phyloP scores from a whole-genome alignment of 352 stramenopile genomes.

The Phytophthora crassamura region DNA sequence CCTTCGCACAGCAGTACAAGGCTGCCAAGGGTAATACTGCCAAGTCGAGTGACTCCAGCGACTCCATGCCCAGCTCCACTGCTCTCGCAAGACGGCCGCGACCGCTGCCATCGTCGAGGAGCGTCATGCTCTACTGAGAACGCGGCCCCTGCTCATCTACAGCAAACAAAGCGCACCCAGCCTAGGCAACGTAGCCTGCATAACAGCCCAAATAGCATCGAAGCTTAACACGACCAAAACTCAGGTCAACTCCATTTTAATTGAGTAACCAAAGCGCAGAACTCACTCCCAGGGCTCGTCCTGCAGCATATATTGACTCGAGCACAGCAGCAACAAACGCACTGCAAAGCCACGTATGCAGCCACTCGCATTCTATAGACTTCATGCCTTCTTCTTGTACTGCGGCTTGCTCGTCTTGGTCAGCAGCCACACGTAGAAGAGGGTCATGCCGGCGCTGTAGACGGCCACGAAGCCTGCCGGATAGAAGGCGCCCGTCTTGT shows the following conservation, averaged over 20 bases:
- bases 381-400: conserved; percentile 82
- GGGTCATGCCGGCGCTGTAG: conserved; percentile 75
- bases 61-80: conserved; percentile 1
- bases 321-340: conserved; percentile 2
- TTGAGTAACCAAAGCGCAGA: too few species aligned
- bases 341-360: neutral
- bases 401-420: conserved; percentile 71
- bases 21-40: conserved; percentile 38
- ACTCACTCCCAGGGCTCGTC: too few species aligned
- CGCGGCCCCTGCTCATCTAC: neutral
- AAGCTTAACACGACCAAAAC: too few species aligned
- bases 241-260: too few species aligned
- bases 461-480: conserved; percentile 67
- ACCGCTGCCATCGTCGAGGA: conserved; percentile 14
- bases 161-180: too few species aligned
- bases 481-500: conserved; percentile 79
- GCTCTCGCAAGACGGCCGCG: conserved; percentile 10
- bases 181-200: too few species aligned
- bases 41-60: conserved; percentile 11
- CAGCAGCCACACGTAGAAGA: conserved; percentile 85
- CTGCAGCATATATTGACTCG: neutral
- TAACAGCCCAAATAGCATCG: too few species aligned
- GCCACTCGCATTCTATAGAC: neutral
- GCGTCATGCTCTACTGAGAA: conserved; percentile 27
- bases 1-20: conserved; percentile 73